phyloP scores from a whole-genome alignment of 176 grass and related monocot species.

The Oryza australiensis region DNA sequence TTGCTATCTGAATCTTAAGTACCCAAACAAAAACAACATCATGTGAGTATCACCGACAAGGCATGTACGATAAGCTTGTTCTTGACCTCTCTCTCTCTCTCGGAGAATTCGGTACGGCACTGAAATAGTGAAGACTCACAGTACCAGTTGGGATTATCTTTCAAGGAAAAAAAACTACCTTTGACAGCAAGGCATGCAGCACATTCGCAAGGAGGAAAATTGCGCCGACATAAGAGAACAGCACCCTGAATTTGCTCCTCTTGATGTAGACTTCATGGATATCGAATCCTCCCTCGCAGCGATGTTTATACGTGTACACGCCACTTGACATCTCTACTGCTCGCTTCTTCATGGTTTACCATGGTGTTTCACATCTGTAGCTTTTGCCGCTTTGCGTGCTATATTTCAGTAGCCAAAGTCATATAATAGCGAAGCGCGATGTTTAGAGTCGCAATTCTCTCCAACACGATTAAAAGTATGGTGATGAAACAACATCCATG shows the following conservation, averaged over 20 bases:
- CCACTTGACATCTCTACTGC: background rate
- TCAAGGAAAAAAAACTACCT: conserved; percentile 38
- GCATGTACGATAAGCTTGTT: background rate
- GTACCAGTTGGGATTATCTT: background rate
- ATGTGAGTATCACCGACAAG: background rate
- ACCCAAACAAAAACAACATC: background rate
- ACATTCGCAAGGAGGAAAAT: conserved; percentile 43
- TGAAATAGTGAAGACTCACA: background rate
- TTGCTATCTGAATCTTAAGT: background rate
- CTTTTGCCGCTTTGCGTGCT: background rate
- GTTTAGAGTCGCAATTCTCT: too few species aligned
- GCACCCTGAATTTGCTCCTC: conserved; percentile 36
- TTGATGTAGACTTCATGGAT: conserved; percentile 64
- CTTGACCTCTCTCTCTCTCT: too few species aligned
- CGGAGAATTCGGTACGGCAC: background rate
- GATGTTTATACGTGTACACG: conserved; percentile 45
- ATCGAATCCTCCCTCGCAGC: conserved; percentile 37
- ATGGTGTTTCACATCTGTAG: background rate
- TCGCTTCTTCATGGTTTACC: conserved; percentile 21
- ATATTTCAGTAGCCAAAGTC: background rate
- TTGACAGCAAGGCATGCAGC: conserved; percentile 31
- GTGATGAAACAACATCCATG: conserved; percentile 1
- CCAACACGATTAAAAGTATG: too few species aligned
- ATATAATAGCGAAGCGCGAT: too few species aligned
- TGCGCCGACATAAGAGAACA: conserved; percentile 42